Evolutionary conservation across 305 asterid genomes (phyloP).

Genomic region (Fraxinus baroniana): DNA sequence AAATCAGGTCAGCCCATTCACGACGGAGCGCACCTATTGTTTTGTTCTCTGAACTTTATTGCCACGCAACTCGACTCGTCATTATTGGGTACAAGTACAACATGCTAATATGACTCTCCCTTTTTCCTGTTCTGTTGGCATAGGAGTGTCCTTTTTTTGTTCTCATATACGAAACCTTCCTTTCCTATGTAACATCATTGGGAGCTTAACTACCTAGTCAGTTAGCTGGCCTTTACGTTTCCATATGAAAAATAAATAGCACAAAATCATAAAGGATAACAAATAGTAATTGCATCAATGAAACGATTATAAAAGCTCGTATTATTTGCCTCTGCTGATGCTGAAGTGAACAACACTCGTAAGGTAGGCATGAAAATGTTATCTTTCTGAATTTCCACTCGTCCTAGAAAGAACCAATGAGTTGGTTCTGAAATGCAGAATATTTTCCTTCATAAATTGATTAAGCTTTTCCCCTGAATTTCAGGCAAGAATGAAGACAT

Average conservation of each 20-base stretch:
- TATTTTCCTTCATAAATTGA: background rate
- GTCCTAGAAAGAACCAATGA: background rate
- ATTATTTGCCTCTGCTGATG: background rate
- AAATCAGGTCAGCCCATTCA: background rate
- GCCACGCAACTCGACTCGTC: background rate
- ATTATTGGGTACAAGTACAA: background rate
- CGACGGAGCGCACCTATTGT: background rate
- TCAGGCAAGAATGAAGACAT: slow-evolving; percentile 40
- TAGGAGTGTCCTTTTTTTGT: background rate
- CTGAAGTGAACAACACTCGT: background rate
- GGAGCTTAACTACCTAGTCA: slow-evolving; percentile 20
- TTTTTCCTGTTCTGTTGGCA: background rate
- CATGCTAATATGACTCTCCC: background rate
- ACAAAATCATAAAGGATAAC: background rate
- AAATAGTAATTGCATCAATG: background rate
- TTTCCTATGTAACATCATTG: background rate
- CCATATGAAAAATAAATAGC: background rate
- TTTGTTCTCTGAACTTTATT: background rate
- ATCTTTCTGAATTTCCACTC: background rate
- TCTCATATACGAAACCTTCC: background rate
- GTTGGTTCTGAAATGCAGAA: background rate
- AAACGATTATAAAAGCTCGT: background rate
- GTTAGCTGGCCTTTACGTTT: slow-evolving; percentile 33
- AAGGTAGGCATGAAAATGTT: background rate
- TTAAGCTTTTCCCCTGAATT: background rate